These are phyloP conservation scores for Epichloe aotearoae DNA, from an alignment of 2,329 filamentous ascomycete species.

Conservation along the genomic window DNA sequence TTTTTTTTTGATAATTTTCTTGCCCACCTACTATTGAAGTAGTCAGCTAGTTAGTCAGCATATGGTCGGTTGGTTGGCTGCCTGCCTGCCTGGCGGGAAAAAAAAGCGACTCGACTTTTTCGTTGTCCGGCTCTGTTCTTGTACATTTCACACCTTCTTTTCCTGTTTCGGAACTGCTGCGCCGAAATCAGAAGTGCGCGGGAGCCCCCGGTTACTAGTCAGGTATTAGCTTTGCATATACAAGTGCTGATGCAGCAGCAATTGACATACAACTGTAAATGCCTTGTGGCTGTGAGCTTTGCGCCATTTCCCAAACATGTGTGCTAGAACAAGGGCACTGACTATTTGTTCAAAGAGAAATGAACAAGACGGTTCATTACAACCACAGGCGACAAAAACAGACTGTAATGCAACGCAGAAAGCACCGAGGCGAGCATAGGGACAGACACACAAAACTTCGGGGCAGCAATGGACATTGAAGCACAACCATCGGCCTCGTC, in stretches of 20 bases:
- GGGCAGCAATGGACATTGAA: not conserved
- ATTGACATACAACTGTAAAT: not conserved
- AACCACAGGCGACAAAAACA: no score
- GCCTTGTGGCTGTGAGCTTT: not conserved
- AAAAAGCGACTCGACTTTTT: not conserved
- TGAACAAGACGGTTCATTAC: no score
- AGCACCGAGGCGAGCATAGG: not conserved
- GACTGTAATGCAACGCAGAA: no score
- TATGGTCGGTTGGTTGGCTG: no score
- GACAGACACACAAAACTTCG: not conserved
- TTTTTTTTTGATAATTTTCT: not conserved
- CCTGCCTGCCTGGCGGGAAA: no score
- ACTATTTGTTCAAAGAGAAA: no score
- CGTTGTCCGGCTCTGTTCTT: not conserved
- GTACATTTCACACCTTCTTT: not conserved
- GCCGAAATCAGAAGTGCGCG: not conserved
- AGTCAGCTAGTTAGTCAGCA: no score
- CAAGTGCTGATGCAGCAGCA: not conserved
- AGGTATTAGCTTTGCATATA: not conserved
- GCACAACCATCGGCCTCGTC: conserved; percentile 10
- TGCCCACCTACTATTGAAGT: not conserved
- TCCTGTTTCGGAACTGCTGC: not conserved
- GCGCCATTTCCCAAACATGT: not conserved
- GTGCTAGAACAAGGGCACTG: not conserved
- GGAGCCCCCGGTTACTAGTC: not conserved